phyloP scores from a whole-genome alignment of 2,329 filamentous ascomycete species.

The Alternaria tenuissima region DNA sequence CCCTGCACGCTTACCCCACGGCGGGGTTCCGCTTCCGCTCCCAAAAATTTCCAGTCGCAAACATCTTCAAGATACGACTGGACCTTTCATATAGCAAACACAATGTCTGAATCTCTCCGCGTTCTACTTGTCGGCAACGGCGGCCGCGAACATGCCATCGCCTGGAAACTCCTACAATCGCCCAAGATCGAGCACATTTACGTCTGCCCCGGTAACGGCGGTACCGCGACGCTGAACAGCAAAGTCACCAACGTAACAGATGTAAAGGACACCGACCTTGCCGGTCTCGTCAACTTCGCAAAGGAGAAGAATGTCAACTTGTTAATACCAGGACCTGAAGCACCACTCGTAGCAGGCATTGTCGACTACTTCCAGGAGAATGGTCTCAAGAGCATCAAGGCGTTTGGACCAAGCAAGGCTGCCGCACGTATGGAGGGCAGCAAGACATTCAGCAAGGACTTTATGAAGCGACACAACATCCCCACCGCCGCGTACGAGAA shows the following conservation, averaged over 20 bases:
- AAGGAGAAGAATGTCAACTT: conserved; percentile 78
- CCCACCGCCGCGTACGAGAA: conserved; percentile 92
- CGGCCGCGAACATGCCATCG: conserved; percentile 91
- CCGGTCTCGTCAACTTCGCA: conserved; percentile 77
- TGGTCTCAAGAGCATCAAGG: conserved; percentile 65
- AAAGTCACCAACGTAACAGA: conserved; percentile 71
- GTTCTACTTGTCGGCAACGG: conserved; percentile 91
- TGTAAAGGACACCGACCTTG: conserved; percentile 79
- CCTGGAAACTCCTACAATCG: conserved; percentile 92
- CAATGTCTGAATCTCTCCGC: conserved; percentile 40
- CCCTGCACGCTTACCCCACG: conserved; percentile 30
- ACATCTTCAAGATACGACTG: conserved; percentile 1
- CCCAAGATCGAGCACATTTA: conserved; percentile 77
- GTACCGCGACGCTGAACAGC: conserved; percentile 62
- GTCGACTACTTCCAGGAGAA: conserved; percentile 77
- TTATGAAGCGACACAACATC: conserved; percentile 90
- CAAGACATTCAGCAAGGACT: conserved; percentile 97
- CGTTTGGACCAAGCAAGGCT: conserved; percentile 84
- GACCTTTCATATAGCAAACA: conserved; percentile 7
- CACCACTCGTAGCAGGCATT: conserved; percentile 90
- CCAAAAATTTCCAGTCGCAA: conserved; percentile 29
- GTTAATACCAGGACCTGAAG: conserved; percentile 89
- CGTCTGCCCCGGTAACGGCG: conserved; percentile 81
- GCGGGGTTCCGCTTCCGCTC: conserved; percentile 18
- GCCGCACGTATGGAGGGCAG: conserved; percentile 93